Evolutionary conservation across 2,329 filamentous ascomycete species (phyloP).

Genomic region (Trichoderma gracile): DNA sequence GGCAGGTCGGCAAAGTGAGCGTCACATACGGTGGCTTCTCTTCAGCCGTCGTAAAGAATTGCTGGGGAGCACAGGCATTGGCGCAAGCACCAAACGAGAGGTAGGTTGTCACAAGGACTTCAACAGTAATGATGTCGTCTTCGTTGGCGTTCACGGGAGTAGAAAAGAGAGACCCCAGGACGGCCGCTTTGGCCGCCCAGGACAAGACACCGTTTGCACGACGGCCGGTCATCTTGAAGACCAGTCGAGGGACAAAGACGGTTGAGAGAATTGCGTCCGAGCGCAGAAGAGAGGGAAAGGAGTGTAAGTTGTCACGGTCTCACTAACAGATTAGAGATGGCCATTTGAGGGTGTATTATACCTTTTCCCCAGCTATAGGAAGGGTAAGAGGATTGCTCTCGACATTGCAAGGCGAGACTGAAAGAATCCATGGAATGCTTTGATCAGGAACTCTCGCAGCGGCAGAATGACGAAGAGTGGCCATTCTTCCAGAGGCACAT

Average conservation of each 20-base stretch:
- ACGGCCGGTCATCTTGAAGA: slow-evolving; percentile 14
- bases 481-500: neutral
- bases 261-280: neutral
- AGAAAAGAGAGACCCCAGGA: slow-evolving; percentile 27
- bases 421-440: neutral
- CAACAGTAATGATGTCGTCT: slow-evolving; percentile 25
- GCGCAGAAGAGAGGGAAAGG: neutral
- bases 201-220: slow-evolving; percentile 18
- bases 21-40: slow-evolving; percentile 20
- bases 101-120: slow-evolving; percentile 29
- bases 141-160: slow-evolving; percentile 22
- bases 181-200: slow-evolving; percentile 25
- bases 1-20: slow-evolving; percentile 32
- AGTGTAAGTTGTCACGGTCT: neutral
- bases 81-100: slow-evolving; percentile 26
- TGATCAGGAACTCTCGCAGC: neutral
- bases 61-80: slow-evolving; percentile 22
- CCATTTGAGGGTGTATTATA: neutral
- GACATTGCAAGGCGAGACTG: neutral
- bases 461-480: neutral
- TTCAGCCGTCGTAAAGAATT: slow-evolving; percentile 13
- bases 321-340: neutral
- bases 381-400: neutral
- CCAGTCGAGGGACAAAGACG: slow-evolving; percentile 29
- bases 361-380: neutral